Base-by-base conservation (phyloP, 345 rosid genomes). In the Gossypium anomalum region DNA sequence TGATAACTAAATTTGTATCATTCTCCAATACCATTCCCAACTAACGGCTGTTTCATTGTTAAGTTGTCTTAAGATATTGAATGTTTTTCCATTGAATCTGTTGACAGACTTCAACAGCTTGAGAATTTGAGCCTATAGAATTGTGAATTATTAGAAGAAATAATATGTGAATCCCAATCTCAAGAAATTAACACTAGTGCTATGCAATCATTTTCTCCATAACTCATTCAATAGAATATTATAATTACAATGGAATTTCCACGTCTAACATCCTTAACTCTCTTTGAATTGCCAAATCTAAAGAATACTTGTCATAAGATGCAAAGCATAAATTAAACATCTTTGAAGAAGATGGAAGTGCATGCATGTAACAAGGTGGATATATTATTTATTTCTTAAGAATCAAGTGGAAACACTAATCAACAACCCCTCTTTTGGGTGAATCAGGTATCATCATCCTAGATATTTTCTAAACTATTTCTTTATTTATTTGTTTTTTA, bases 251-350 rank as follows among this genome's bases (percentile, higher is more conserved):
- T 45, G 14, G 71, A 1, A 67, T 22, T 67, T 47, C 20, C 71
- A 13, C 0, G 2, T 1, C 13, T 67, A 5, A 45, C 71, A 0
- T 14, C 0, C 1, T 67, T 22, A 1, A 0, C 0, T 0, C 38
- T 66, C 9, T 0, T 0, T 0, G 0, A 0, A 0, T 45, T 67
- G 70, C 70, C 70, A 67, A 67, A 45, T 2, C 55, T 67, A 7
- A 67, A 45, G 55, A 22, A 53, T 22, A 20, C 22, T 3, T 22
- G 0, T 67, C 70, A 2, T 45, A 7, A 45, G 47, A 20, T 20
- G 22, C 55, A 3, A 2, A 13, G n/a, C 22, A 12, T 7, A 45
- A 67, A 6, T 13, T 67, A 6, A n/a, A 34, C 53, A 5, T 67
- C 38, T 2, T 12, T 67, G 55, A 45, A 67, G 25, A 4, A 44